Conservation (phyloP, 2,329 filamentous ascomycete species). For the Ophiocordyceps camponoti-saundersi region DNA sequence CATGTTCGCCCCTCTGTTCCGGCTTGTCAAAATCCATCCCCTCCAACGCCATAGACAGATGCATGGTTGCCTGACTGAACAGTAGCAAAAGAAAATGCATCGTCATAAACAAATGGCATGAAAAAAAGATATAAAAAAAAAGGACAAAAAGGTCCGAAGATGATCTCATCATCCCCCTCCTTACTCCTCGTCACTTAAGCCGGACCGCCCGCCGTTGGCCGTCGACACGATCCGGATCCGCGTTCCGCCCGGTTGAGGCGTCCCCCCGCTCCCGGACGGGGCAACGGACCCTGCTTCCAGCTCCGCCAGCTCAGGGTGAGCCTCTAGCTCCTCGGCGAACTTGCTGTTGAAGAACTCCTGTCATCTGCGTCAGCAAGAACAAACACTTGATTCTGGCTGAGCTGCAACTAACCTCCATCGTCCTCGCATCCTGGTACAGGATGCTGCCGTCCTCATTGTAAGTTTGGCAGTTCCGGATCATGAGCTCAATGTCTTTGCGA, state of each 20-base stretch:
- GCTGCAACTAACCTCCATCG: conserved; percentile 59
- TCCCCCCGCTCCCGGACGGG: conserved; percentile 42
- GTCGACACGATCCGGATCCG: conserved; percentile 52
- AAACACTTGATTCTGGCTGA: no score
- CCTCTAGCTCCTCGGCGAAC: conserved; percentile 34
- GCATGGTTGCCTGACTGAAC: no score
- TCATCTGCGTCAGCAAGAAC: conserved; percentile 13
- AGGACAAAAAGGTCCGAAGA: background rate
- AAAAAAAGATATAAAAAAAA: background rate
- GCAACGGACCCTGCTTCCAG: conserved; percentile 29
- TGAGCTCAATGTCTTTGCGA: conserved; percentile 62
- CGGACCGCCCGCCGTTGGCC: conserved; percentile 20
- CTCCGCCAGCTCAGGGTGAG: conserved; percentile 37
- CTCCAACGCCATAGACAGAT: no score
- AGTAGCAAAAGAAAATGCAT: conserved; percentile 3
- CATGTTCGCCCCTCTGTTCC: background rate
- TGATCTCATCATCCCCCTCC: background rate
- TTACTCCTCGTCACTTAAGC: conserved; percentile 38
- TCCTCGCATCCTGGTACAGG: conserved; percentile 79
- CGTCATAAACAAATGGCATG: conserved; percentile 5
- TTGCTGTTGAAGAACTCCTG: conserved; percentile 40
- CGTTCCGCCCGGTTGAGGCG: conserved; percentile 45
- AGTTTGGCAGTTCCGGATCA: conserved; percentile 82
- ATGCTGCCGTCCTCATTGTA: conserved; percentile 95
- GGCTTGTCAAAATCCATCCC: background rate